Conservation (phyloP, 2,329 filamentous ascomycete species). For the Colletotrichum costaricense region DNA sequence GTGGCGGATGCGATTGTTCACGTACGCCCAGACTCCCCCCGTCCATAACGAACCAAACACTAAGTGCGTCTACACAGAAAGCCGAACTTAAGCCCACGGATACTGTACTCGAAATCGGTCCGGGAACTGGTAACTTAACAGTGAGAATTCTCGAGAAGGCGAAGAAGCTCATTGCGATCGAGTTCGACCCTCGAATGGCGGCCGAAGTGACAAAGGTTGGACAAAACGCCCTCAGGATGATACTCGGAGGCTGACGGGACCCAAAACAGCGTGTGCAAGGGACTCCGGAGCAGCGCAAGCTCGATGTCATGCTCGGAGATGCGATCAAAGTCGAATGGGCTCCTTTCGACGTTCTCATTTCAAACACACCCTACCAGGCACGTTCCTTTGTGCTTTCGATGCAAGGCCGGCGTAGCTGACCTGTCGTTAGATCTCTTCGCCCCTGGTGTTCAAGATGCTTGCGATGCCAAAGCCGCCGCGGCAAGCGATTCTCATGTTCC, state of each 20-base stretch:
- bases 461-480: constrained; percentile 84
- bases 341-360: constrained; percentile 87
- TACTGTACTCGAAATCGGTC: constrained; percentile 91
- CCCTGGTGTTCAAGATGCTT: constrained; percentile 90
- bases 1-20: constrained; percentile 77
- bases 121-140: constrained; percentile 90
- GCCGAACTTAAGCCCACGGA: constrained; percentile 91
- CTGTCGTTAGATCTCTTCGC: constrained; percentile 78
- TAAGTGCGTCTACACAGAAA: constrained; percentile 68
- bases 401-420: background rate
- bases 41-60: constrained; percentile 22
- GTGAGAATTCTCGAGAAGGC: constrained; percentile 89
- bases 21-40: constrained; percentile 35
- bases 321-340: constrained; percentile 63
- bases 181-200: constrained; percentile 96
- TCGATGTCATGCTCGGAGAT: constrained; percentile 91
- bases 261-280: constrained; percentile 81
- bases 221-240: background rate
- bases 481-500: constrained; percentile 92
- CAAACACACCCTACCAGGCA: constrained; percentile 73
- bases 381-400: background rate
- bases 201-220: constrained; percentile 87
- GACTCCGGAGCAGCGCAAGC: constrained; percentile 82
- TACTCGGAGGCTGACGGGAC: constrained; percentile 71
- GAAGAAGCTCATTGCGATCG: constrained; percentile 84